phyloP scores from a whole-genome alignment of 148 eudicot species.

The Rhododendron molle region DNA sequence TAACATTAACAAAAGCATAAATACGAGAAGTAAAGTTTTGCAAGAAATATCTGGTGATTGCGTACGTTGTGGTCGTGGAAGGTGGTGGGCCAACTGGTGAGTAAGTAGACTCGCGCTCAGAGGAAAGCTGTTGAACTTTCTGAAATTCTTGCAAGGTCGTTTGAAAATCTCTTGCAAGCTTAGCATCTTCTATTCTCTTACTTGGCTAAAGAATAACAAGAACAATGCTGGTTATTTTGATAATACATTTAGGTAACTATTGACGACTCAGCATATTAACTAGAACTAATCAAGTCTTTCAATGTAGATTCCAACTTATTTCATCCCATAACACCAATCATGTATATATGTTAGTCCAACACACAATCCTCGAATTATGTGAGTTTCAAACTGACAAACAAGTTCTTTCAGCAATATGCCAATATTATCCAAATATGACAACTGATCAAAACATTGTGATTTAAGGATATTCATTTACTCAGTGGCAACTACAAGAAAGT shows the following conservation, averaged over 20 bases:
- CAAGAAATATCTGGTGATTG: conserved; percentile 1
- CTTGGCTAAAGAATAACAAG: conserved; percentile 36
- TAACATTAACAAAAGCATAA: background rate
- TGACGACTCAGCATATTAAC: background rate
- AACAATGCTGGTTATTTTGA: background rate
- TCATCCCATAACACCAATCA: background rate
- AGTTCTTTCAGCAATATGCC: background rate
- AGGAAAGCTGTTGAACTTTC: conserved; percentile 75
- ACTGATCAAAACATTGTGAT: background rate
- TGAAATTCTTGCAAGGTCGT: conserved; percentile 63
- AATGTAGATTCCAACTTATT: background rate
- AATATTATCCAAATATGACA: too few species aligned
- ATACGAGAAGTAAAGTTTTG: background rate
- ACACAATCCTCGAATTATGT: background rate
- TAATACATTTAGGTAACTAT: background rate
- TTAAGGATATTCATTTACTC: background rate
- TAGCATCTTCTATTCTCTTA: conserved; percentile 69
- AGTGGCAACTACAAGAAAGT: background rate
- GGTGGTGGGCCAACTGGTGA: conserved; percentile 50
- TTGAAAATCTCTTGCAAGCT: conserved; percentile 82
- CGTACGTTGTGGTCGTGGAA: conserved; percentile 36
- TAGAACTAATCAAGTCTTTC: background rate
- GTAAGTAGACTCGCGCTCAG: conserved; percentile 70
- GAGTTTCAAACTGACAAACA: background rate
- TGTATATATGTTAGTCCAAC: background rate